phyloP scores from a whole-genome alignment of 2,329 filamentous ascomycete species.

The Colletotrichum spinosum region DNA sequence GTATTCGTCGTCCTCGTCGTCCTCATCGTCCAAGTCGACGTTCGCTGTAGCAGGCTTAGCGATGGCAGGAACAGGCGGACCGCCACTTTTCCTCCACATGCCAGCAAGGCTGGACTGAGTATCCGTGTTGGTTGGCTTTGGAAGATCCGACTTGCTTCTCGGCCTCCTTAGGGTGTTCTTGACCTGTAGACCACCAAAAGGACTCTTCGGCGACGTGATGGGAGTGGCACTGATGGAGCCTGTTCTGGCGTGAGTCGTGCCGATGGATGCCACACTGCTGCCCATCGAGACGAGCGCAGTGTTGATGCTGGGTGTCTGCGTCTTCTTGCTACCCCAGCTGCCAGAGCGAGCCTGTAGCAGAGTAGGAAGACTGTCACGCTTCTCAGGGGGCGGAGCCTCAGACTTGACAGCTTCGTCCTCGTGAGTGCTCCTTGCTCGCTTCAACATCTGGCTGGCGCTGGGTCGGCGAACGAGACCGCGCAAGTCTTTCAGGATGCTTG shows the following conservation, averaged over 20 bases:
- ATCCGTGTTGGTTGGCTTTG: constrained; percentile 49
- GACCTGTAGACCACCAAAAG: constrained; percentile 57
- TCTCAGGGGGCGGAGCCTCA: constrained; percentile 49
- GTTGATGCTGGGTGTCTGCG: constrained; percentile 67
- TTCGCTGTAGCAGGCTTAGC: constrained; percentile 46
- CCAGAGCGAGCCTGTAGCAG: constrained; percentile 63
- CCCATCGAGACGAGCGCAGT: constrained; percentile 69
- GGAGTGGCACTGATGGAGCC: constrained; percentile 70
- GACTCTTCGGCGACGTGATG: constrained; percentile 65
- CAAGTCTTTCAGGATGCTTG: constrained; percentile 62
- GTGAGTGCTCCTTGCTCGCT: constrained; percentile 58
- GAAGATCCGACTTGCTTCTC: constrained; percentile 66
- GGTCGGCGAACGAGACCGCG: constrained; percentile 63
- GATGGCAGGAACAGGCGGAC: constrained; percentile 64
- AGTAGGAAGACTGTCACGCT: constrained; percentile 55
- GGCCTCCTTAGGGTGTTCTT: constrained; percentile 64
- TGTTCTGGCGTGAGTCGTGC: constrained; percentile 66
- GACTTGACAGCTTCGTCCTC: constrained; percentile 47
- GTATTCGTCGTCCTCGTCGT: constrained; percentile 70
- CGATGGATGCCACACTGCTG: constrained; percentile 66
- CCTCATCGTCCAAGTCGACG: constrained; percentile 57
- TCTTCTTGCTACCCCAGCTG: constrained; percentile 63
- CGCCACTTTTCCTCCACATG: constrained; percentile 65
- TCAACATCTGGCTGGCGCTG: constrained; percentile 55
- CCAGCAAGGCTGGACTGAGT: constrained; percentile 55